A percentile compares a stretch with the other conserved stretches of the same genome.
These are phyloP conservation scores for Xylariaceae sp. DNA, from an alignment of 2,329 filamentous ascomycete genomes.

Conservation along the genomic window DNA sequence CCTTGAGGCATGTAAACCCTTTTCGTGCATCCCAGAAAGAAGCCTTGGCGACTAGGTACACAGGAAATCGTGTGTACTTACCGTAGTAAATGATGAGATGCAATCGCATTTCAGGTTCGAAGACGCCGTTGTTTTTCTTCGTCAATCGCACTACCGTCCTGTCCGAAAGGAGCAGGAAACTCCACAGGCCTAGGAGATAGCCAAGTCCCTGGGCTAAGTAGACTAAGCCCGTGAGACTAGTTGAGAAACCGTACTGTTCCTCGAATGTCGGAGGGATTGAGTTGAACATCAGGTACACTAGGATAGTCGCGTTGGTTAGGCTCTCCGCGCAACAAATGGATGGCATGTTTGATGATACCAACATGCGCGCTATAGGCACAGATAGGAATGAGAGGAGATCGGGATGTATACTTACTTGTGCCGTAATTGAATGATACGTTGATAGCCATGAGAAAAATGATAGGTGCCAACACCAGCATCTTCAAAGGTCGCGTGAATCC, in stretches of 20 bases:
- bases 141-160: slow-evolving; percentile 54
- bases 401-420: slow-evolving; percentile 39
- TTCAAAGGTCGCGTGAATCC: slow-evolving; percentile 60
- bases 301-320: not conserved
- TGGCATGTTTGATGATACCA: too few species aligned
- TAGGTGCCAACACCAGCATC: slow-evolving; percentile 57
- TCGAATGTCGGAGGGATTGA: slow-evolving; percentile 59
- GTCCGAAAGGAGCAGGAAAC: slow-evolving; percentile 54
- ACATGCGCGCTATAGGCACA: not conserved
- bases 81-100: slow-evolving; percentile 39
- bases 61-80: slow-evolving; percentile 19
- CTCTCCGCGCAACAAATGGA: not conserved
- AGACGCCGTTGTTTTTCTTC: slow-evolving; percentile 47
- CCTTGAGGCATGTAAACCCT: too few species aligned
- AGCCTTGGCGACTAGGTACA: too few species aligned
- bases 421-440: slow-evolving; percentile 61
- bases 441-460: slow-evolving; percentile 54
- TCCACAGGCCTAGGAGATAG: slow-evolving; percentile 48
- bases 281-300: slow-evolving; percentile 60
- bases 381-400: not conserved
- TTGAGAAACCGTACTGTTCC: slow-evolving; percentile 53
- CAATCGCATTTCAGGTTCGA: slow-evolving; percentile 42
- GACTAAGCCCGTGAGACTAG: slow-evolving; percentile 55
- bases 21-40: too few species aligned
- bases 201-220: slow-evolving; percentile 57